A percentile compares a stretch with the other conserved stretches of the same genome.
Conservation (phyloP, 1,139 yeast species). For the Sugiyamaella castrensis region DNA sequence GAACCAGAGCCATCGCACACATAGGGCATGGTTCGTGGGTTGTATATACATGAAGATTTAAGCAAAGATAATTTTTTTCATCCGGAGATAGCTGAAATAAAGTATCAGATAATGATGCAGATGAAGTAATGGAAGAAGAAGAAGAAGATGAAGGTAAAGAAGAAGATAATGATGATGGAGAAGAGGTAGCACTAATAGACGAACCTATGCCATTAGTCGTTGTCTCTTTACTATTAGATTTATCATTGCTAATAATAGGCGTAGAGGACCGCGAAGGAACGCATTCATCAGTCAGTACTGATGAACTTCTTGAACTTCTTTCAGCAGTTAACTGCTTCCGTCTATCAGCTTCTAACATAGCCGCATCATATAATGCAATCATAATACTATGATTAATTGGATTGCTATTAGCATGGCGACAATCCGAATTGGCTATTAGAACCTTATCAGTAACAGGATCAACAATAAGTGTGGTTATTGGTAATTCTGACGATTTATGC, state of each 20-base stretch:
- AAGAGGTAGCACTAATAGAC: conserved; percentile 7
- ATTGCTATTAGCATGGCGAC: conserved; percentile 38
- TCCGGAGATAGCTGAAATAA: conserved; percentile 14
- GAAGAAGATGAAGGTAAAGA: conserved; percentile 14
- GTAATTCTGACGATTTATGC: conserved; percentile 28
- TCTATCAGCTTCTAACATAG: conserved; percentile 44
- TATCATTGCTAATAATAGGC: neutral
- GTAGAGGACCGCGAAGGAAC: neutral
- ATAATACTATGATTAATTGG: conserved; percentile 74
- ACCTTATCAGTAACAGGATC: conserved; percentile 45
- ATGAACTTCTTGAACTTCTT: conserved; percentile 5
- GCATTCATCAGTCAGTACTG: neutral
- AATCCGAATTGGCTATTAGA: conserved; percentile 42
- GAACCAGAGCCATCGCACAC: conserved; percentile 96
- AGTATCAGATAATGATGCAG: conserved; percentile 8
- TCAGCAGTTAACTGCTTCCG: conserved; percentile 2
- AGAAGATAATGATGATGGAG: conserved; percentile 11
- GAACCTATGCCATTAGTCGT: neutral
- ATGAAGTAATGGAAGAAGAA: conserved; percentile 14
- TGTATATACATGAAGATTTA: conserved; percentile 72
- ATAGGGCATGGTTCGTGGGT: conserved; percentile 96
- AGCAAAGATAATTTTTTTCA: conserved; percentile 59
- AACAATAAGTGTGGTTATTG: conserved; percentile 49
- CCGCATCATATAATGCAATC: conserved; percentile 62
- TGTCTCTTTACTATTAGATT: neutral